Conservation (phyloP, 2,329 filamentous ascomycete species). For the Cadophora sp. region DNA sequence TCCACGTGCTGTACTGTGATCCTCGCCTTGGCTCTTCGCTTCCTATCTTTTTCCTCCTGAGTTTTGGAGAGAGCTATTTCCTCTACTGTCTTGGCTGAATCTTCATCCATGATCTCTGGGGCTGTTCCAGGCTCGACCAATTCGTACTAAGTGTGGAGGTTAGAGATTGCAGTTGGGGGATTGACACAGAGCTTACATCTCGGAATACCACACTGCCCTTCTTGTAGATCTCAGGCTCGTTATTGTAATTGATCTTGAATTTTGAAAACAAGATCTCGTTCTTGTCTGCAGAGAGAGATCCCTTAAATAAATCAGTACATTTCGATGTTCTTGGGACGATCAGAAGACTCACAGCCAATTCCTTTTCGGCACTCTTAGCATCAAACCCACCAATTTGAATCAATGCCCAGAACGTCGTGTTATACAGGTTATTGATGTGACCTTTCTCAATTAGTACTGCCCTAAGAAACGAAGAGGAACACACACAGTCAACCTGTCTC, state of each 20-base stretch:
- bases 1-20: conserved; percentile 87
- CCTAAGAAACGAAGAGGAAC: too few relatives aligned
- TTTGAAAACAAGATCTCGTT: conserved; percentile 92
- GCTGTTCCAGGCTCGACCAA: conserved; percentile 62
- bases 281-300: conserved; percentile 85
- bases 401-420: conserved; percentile 94
- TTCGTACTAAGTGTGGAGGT: conserved; percentile 63
- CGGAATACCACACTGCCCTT: conserved; percentile 93
- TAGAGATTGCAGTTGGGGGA: not conserved
- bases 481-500: conserved; percentile 93
- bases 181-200: conserved; percentile 52
- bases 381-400: conserved; percentile 79
- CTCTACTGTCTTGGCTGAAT: conserved; percentile 56
- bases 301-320: conserved; percentile 54
- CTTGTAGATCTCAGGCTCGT: conserved; percentile 88
- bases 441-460: conserved; percentile 54
- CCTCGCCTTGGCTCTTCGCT: conserved; percentile 78
- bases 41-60: conserved; percentile 84
- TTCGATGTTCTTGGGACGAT: not conserved
- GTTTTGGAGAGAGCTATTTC: conserved; percentile 71
- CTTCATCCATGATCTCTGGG: conserved; percentile 50
- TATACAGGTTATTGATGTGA: conserved; percentile 98
- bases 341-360: conserved; percentile 67
- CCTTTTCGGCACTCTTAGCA: conserved; percentile 79
- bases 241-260: conserved; percentile 97